Evolutionary conservation across 2,329 filamentous ascomycete genomes (phyloP), one percentile per base, ranked within the genome.

Genomic region (Scorias spongiosa): DNA sequence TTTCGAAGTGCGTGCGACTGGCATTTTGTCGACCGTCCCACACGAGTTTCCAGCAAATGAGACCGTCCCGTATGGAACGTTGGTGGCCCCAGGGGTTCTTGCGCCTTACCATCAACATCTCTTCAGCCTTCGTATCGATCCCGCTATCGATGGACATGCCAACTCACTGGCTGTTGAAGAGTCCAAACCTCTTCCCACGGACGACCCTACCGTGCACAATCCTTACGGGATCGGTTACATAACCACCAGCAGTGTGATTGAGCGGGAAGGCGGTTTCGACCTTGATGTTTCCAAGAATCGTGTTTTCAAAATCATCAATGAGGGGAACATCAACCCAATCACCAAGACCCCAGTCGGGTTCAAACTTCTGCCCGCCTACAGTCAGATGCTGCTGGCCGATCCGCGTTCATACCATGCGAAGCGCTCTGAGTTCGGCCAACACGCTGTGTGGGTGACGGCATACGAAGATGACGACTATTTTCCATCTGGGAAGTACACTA

Each of bases 41-140:
- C 29, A 30, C 5, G 32, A 43, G 34, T 14, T 28, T 14, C 10
- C 30, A 29, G 78, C 81, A 44, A 75, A 75, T 40, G 40, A 34
- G 6, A 41, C 37, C 66, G 70, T 4, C 71, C 70, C 36, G 71
- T 53, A 51, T 39, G 53, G 52, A 10, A 46, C 74, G 42, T 68
- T 78, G 2, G 77, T 81, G 1, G 67, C 69, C 0, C 70, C 73
- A 0, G 78, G 78, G 0, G 71, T 76, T 0, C 60, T 81, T 2
- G 79, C 78, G 0, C 74, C 76, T 48, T 76, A 80, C 57, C 78
- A 82, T 50, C 78, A 83, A 55, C 78, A 82, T 59, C 66, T 82
- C 34, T 81, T 83, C 54, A 70, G 66, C 18, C 60, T 75, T 39
- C 68, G 78, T 2, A 72, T 82, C 42, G 78, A 82, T 49, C 76